Conservation (phyloP, 2,329 filamentous ascomycete species). For the Neofusicoccum umdonicola region DNA sequence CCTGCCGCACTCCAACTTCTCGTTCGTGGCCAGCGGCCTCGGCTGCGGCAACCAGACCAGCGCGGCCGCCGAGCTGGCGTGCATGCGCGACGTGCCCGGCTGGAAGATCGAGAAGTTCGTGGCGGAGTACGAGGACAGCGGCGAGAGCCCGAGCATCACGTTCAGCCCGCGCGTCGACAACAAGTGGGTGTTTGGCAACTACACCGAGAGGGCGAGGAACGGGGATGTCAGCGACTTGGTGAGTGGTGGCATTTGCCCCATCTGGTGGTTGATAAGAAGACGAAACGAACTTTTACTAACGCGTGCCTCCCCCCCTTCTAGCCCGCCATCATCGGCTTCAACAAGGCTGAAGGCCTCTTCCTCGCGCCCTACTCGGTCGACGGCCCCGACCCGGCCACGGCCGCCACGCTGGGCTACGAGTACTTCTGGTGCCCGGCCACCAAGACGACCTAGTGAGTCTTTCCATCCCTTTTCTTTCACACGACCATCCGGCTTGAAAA, state of each 20-base stretch:
- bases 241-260: not conserved
- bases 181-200: slow-evolving; percentile 34
- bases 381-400: slow-evolving; percentile 26
- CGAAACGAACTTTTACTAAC: not conserved
- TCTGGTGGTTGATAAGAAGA: not conserved
- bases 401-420: slow-evolving; percentile 23
- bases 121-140: slow-evolving; percentile 28
- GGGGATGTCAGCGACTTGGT: slow-evolving; percentile 21
- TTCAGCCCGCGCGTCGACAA: slow-evolving; percentile 33
- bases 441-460: slow-evolving; percentile 25
- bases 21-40: slow-evolving; percentile 36
- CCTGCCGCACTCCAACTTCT: slow-evolving; percentile 36
- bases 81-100: slow-evolving; percentile 34
- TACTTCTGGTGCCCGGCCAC: slow-evolving; percentile 32
- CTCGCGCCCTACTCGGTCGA: slow-evolving; percentile 33
- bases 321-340: slow-evolving; percentile 39
- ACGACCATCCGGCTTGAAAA: not conserved
- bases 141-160: slow-evolving; percentile 25
- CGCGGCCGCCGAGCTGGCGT: slow-evolving; percentile 32
- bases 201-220: slow-evolving; percentile 30
- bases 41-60: slow-evolving; percentile 30
- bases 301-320: not conserved
- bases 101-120: slow-evolving; percentile 33
- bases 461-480: too few relatives aligned
- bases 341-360: slow-evolving; percentile 33